Conservation (phyloP, 345 rosid species). For the Abelmoschus esculentus region DNA sequence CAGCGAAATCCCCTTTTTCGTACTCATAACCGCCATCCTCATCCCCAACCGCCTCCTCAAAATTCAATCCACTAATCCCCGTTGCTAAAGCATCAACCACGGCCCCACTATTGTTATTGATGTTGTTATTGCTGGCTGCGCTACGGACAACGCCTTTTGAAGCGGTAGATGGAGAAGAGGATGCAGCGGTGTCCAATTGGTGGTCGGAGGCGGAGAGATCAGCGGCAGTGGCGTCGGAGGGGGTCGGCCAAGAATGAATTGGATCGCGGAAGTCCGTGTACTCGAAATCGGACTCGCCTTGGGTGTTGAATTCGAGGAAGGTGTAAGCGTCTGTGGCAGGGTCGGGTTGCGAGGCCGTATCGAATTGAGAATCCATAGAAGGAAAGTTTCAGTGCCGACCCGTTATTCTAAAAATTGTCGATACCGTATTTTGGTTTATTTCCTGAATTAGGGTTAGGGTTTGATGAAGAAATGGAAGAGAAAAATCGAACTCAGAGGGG, state of each 20-base stretch:
- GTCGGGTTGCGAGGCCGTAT: slow-evolving; percentile 96
- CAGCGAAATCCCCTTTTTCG: slow-evolving; percentile 75
- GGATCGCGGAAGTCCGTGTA: slow-evolving; percentile 82
- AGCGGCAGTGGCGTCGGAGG: slow-evolving; percentile 62
- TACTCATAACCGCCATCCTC: slow-evolving; percentile 64
- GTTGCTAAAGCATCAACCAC: slow-evolving; percentile 70
- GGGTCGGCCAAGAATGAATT: slow-evolving; percentile 74
- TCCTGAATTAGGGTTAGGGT: slow-evolving; percentile 22
- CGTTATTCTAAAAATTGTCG: slow-evolving; percentile 8
- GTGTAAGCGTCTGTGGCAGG: slow-evolving; percentile 81
- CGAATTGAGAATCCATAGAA: slow-evolving; percentile 78
- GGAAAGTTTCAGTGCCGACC: slow-evolving; percentile 17
- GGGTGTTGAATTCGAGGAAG: slow-evolving; percentile 91
- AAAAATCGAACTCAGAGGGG: background rate
- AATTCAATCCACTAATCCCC: slow-evolving; percentile 74
- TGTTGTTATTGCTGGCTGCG: slow-evolving; percentile 19
- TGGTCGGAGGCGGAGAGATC: slow-evolving; percentile 40
- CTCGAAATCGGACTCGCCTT: slow-evolving; percentile 95
- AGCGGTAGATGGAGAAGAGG: slow-evolving; percentile 46
- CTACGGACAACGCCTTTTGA: slow-evolving; percentile 36
- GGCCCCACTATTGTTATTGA: slow-evolving; percentile 19
- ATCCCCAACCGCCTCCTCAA: slow-evolving; percentile 80
- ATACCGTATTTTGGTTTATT: slow-evolving; percentile 15
- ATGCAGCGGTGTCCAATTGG: slow-evolving; percentile 39
- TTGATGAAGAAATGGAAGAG: background rate